Conservation (phyloP, 805 yeast species). For the Hanseniaspora nectarophila region DNA sequence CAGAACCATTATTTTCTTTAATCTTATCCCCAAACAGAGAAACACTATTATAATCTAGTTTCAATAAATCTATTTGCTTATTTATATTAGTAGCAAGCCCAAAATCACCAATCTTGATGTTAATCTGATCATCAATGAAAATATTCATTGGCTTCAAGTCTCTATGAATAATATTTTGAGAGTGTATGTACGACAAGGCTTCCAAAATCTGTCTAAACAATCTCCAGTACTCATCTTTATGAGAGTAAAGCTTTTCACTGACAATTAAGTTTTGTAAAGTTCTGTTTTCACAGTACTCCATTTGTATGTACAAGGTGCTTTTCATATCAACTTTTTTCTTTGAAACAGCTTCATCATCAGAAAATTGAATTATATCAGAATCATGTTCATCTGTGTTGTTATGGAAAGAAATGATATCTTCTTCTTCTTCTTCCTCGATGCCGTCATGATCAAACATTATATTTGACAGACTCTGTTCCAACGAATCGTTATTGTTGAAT, state of each 20-base stretch:
- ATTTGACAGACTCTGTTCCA: slow-evolving; percentile 8
- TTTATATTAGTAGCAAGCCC: slow-evolving; percentile 91
- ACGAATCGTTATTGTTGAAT: slow-evolving; percentile 23
- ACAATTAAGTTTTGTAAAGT: slow-evolving; percentile 73
- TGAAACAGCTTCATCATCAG: background rate
- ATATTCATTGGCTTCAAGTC: slow-evolving; percentile 93
- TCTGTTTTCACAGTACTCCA: slow-evolving; percentile 97
- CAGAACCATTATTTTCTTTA: slow-evolving; percentile 28
- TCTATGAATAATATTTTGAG: slow-evolving; percentile 88
- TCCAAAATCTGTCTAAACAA: slow-evolving; percentile 76
- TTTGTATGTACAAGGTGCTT: slow-evolving; percentile 82
- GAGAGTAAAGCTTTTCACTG: slow-evolving; percentile 55
- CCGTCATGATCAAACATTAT: slow-evolving; percentile 12
- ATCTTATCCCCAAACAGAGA: background rate
- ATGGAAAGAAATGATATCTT: slow-evolving; percentile 10
- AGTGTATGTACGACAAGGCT: slow-evolving; percentile 80
- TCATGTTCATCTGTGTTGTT: slow-evolving; percentile 14
- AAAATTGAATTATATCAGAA: background rate
- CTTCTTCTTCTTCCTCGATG: slow-evolving; percentile 10
- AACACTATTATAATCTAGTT: slow-evolving; percentile 21
- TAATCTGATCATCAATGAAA: slow-evolving; percentile 79
- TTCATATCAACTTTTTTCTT: slow-evolving; percentile 22
- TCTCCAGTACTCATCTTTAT: slow-evolving; percentile 80
- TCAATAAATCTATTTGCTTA: slow-evolving; percentile 30
- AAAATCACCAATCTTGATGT: slow-evolving; percentile 91